Percentiles rank a stretch among this genome's conserved stretches.
These are phyloP conservation scores for Citrullus mucosospermus DNA, from an alignment of 306 rosid genomes.

Conservation along the genomic window DNA sequence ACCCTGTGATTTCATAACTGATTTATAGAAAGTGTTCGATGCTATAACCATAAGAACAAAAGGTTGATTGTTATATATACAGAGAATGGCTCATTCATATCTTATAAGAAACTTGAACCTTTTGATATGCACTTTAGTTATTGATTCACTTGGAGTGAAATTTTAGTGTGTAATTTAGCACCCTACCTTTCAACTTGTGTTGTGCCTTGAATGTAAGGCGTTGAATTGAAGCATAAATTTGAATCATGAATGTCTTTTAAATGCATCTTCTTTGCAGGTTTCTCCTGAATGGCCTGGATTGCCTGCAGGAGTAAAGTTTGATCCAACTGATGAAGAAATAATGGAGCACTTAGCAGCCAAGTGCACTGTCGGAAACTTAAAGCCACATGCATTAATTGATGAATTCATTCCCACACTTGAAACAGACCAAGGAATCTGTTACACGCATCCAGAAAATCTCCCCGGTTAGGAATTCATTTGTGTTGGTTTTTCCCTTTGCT, in stretches of 20 bases:
- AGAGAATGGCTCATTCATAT: not conserved
- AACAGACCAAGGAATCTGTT: constrained; percentile 56
- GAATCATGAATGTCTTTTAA: not conserved
- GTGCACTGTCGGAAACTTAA: constrained; percentile 40
- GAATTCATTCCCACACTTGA: constrained; percentile 82
- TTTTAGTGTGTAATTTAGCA: not conserved
- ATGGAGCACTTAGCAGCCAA: constrained; percentile 70
- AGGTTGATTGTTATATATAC: not conserved
- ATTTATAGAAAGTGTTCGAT: not conserved
- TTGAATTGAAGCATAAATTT: not conserved
- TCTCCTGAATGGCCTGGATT: constrained; percentile 80
- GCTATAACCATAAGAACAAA: not conserved
- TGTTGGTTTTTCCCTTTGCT: not conserved
- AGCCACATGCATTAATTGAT: constrained; percentile 46
- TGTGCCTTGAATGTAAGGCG: not conserved
- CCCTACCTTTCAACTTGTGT: not conserved
- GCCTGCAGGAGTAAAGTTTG: constrained; percentile 85
- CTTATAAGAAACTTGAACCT: not conserved
- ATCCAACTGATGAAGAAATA: constrained; percentile 69
- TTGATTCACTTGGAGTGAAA: not conserved
- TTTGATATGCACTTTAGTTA: not conserved
- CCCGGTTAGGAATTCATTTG: constrained; percentile 35
- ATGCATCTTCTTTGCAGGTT: constrained; percentile 35
- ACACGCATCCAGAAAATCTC: constrained; percentile 80
- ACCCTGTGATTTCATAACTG: constrained; percentile 3